Conservation (phyloP, 106 monocot species). For the Dendrobium huoshanense region DNA sequence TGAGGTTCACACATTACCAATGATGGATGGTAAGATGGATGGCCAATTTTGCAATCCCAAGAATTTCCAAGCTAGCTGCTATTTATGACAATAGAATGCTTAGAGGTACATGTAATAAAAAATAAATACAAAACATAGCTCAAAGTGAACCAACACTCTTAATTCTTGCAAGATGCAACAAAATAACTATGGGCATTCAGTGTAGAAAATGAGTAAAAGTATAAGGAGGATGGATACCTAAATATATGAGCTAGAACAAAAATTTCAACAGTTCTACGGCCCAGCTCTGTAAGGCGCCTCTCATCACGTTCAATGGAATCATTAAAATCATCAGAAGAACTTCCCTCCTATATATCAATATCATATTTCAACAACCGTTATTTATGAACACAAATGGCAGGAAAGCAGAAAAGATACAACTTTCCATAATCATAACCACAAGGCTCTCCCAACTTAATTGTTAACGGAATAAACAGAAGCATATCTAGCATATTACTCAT, state of each 20-base stretch:
- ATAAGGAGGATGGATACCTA: conserved; percentile 38
- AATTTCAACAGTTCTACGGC: conserved; percentile 82
- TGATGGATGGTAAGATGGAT: too few relatives aligned
- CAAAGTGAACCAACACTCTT: not conserved
- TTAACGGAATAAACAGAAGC: not conserved
- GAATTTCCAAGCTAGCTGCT: too few relatives aligned
- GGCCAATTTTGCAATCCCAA: too few relatives aligned
- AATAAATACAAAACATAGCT: not conserved
- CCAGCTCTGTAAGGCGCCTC: conserved; percentile 74
- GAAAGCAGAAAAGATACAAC: not conserved
- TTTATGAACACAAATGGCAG: not conserved
- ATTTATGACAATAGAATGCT: not conserved
- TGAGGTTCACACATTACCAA: too few relatives aligned
- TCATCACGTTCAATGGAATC: conserved; percentile 94
- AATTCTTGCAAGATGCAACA: not conserved
- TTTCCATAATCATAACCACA: not conserved
- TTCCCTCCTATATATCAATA: conserved; percentile 51
- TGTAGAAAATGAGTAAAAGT: not conserved
- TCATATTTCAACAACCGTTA: conserved; percentile 8
- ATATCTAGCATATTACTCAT: not conserved
- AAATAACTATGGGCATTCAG: not conserved
- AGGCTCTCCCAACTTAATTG: not conserved
- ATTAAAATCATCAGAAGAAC: conserved; percentile 65
- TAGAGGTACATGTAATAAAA: not conserved
- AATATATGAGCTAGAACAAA: conserved; percentile 89